Base-by-base conservation (phyloP, 208 protist genomes). In the Wallacemonas sp. region DNA sequence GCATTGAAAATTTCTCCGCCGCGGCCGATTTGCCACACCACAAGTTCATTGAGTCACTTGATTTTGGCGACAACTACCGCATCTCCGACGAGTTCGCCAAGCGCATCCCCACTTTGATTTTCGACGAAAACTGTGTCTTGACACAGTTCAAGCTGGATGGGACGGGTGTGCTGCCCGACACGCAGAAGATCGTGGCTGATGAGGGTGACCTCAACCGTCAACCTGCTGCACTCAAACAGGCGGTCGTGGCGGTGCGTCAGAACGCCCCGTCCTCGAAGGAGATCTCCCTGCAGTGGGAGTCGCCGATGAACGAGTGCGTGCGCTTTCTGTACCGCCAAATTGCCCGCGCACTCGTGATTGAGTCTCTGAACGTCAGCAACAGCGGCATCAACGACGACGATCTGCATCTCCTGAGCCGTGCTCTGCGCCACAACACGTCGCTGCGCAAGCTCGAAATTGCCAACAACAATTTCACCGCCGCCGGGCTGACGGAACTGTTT, bases 251-350 rank as follows among this genome's bases (percentile, higher is more conserved):
- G 19, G 62, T 92, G 17, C 77, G 82, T 36, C 76, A 58, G n/a
- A 78, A 88, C 41, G 43, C 85, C 26, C 65, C 81, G 3, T 57
- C 47, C 11, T 72, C 87, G 26, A 75, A 41, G 23, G 70, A 71
- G 30, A 71, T 96, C 17, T 89, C 91, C 65, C 76, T 96, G 54
- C 88, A 95, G 65, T 95, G 88, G 86, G 84, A 90, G 36, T 67
- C 76, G 12, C 68, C 55, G 12, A 71, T 90, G 49, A 55, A 72
- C 26, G 72, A 74, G 33, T 87, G 80, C 54, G 81, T 85, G 58
- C 60, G 71, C 61, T 90, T 94, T 64, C 68, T 96, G 29, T 73
- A 72, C 27, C 78, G 75, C 29, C 64, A 65, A 65, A 64, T 96
- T 44, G 74, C 70, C n/a, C 52, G 65, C 43, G 91, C 84, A 61